phyloP scores from a whole-genome alignment of 1,284 basidiomycete species.

The Leccinum subfulvum region DNA sequence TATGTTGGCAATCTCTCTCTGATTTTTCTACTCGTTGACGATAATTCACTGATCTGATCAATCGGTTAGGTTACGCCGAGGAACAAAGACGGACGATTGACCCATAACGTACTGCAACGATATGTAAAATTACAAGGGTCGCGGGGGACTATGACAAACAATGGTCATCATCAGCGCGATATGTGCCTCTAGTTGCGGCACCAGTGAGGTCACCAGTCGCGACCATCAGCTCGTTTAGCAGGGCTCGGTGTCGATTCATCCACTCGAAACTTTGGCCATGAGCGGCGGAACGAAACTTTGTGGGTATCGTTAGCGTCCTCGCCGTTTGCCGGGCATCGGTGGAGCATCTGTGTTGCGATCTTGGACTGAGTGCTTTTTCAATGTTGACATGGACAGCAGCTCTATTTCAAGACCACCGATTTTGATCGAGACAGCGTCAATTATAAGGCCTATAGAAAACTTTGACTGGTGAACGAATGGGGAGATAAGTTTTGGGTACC shows the following conservation, averaged over 20 bases:
- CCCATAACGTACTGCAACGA: neutral
- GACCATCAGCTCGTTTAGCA: neutral
- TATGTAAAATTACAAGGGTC: neutral
- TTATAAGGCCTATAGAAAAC: neutral
- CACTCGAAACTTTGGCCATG: neutral
- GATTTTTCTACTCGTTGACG: neutral
- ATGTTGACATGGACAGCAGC: neutral
- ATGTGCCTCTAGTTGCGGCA: neutral
- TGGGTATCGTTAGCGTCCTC: neutral
- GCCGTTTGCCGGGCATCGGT: neutral
- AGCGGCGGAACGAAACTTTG: too few species aligned
- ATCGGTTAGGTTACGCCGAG: neutral
- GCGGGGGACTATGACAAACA: neutral
- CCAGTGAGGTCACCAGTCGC: neutral
- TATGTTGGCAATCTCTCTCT: neutral
- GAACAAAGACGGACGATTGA: neutral
- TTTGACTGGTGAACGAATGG: neutral
- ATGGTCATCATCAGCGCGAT: neutral
- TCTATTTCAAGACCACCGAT: neutral
- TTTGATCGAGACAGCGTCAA: neutral
- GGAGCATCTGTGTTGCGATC: too few species aligned
- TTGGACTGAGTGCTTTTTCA: neutral
- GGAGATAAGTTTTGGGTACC: neutral
- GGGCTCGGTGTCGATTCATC: neutral
- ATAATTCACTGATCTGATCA: too few species aligned